Evolutionary conservation across 2,329 filamentous ascomycete genomes (phyloP).

Genomic region (Colletotrichum camelliae): DNA sequence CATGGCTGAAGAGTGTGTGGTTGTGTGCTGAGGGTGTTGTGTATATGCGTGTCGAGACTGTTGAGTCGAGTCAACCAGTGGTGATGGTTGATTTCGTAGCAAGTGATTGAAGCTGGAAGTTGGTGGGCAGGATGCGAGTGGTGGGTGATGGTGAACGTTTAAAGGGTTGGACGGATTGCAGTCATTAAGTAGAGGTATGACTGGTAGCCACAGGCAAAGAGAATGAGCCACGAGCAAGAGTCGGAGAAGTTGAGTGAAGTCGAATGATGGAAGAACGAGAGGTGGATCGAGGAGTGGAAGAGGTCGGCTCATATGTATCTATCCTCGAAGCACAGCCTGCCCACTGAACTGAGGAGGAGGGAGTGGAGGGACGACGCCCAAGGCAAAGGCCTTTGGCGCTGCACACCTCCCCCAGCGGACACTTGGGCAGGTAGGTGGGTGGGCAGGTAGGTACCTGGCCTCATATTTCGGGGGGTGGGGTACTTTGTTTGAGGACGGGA

Average conservation of each 20-base stretch:
- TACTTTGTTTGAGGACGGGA: background rate
- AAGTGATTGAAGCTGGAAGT: background rate
- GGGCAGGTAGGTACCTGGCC: background rate
- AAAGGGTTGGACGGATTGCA: constrained; percentile 4
- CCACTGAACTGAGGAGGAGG: constrained; percentile 12
- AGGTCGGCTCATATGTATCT: constrained; percentile 26
- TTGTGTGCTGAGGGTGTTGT: background rate
- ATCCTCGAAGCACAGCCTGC: constrained; percentile 25
- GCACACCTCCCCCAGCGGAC: background rate
- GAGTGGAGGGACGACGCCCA: background rate
- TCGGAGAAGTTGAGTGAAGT: constrained; percentile 21
- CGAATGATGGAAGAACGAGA: constrained; percentile 19
- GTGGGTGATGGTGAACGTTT: background rate
- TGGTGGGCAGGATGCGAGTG: background rate
- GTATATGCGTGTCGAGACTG: background rate
- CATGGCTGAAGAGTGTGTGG: background rate
- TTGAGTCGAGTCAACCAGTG: background rate
- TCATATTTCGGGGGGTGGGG: background rate
- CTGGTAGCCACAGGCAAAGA: constrained; percentile 9
- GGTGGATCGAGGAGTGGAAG: constrained; percentile 22
- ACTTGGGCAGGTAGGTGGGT: background rate
- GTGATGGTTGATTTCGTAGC: background rate
- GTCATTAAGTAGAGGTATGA: constrained; percentile 15
- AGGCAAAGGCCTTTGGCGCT: constrained; percentile 7
- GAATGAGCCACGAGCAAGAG: constrained; percentile 10